A percentile compares a stretch with the other conserved stretches of the same genome.
phyloP scores from a whole-genome alignment of 306 rosid genomes.

The Phaseolus lunatus region DNA sequence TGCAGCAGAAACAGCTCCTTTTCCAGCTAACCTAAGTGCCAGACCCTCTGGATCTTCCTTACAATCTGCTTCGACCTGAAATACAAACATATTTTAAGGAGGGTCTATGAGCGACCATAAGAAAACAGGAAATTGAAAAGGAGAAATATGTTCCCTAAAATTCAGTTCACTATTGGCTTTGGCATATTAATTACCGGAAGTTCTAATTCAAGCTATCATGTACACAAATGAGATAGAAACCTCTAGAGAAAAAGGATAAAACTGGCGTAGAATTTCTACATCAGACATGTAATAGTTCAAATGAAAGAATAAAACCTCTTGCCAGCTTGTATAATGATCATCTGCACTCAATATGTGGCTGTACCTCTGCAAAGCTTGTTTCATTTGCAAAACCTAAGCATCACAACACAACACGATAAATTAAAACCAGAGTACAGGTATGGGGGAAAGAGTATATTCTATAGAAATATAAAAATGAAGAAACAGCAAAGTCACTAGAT shows the following conservation, averaged over 20 bases:
- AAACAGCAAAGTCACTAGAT: slow-evolving; percentile 4
- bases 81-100: slow-evolving; percentile 36
- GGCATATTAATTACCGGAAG: slow-evolving; percentile 18
- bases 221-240: slow-evolving; percentile 34
- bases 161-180: not conserved
- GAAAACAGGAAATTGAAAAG: slow-evolving; percentile 10
- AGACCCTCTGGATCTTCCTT: slow-evolving; percentile 99
- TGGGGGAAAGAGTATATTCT: slow-evolving; percentile 4
- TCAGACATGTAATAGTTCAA: slow-evolving; percentile 30
- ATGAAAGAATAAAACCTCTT: slow-evolving; percentile 71
- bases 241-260: slow-evolving; percentile 27
- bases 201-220: slow-evolving; percentile 27
- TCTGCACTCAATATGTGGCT: slow-evolving; percentile 89
- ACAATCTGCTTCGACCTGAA: slow-evolving; percentile 95
- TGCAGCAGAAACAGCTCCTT: slow-evolving; percentile 99
- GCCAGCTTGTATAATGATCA: slow-evolving; percentile 91
- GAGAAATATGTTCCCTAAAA: not conserved
- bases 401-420: slow-evolving; percentile 40
- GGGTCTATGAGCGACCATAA: not conserved
- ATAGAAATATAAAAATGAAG: slow-evolving; percentile 8
- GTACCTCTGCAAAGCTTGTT: slow-evolving; percentile 92
- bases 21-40: slow-evolving; percentile 95
- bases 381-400: slow-evolving; percentile 80
- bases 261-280: slow-evolving; percentile 19
- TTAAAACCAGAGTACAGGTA: slow-evolving; percentile 19